Evolutionary conservation across 768 basidiomycete species (phyloP), one percentile per base, ranked within the genome.

Genomic region (Peribolospora baueri): DNA sequence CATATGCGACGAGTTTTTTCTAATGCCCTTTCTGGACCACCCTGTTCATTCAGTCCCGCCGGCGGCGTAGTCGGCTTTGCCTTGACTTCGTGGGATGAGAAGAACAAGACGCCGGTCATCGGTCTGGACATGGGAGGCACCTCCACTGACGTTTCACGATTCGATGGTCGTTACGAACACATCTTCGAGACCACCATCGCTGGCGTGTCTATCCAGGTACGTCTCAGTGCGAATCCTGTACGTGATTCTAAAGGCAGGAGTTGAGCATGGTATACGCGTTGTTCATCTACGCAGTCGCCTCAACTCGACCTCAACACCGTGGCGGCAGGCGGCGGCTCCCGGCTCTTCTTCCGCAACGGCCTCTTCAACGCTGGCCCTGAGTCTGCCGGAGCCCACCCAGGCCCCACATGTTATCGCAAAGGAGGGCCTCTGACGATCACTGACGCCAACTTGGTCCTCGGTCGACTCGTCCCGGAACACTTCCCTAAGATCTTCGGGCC

Each of bases 11-110:
- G 25, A 25, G 25, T 25, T 25, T 25, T 25, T 25, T 25, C 51
- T 40, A 10, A 40, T 37, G 38, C 9, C 8, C 10, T 7, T 41
- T 40, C 8, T 10, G 37, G n/a, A n/a, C 9, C 11, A 52, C 7
- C 9, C 8, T 6, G 11, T 49, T 9, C 57, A 0, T 57, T 54
- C 3, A 68, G 69, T 3, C 91, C 90, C 0, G 91, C 90, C 0
- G 90, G 90, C 3, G 90, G 90, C 3, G 91, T 97, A 5, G 91
- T 97, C 0, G 91, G 91, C 0, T 91, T 85, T 62, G 85, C 88
- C 0, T 69, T 87, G 60, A 90, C 85, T 3, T 70, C 70, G n/a
- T 93, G 86, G 82, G 85, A 87, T 60, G 74, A 74, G 51, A 69
- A 58, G 40, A 9, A 71, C 60, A 78, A 75, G 62, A 70, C 74